Evolutionary conservation across 2,329 filamentous ascomycete species (phyloP).

Genomic region (Camillea tinctor): DNA sequence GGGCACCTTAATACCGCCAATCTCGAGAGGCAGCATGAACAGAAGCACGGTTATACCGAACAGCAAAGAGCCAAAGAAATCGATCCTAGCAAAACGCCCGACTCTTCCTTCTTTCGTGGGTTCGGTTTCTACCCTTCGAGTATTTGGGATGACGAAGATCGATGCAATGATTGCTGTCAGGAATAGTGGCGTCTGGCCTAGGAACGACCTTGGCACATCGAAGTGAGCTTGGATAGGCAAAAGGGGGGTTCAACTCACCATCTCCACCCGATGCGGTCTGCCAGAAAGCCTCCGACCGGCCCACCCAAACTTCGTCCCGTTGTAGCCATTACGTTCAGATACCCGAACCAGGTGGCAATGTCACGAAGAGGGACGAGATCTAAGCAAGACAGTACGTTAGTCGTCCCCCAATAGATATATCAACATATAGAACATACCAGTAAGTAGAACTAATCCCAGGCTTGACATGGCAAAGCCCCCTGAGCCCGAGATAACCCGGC

Average conservation of each 20-base stretch:
- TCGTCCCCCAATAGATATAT: too few species aligned
- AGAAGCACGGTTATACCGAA: conserved; percentile 38
- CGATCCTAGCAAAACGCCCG: conserved; percentile 50
- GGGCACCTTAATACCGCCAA: conserved; percentile 38
- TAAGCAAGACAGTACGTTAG: too few species aligned
- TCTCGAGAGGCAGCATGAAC: conserved; percentile 39
- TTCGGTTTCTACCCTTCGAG: conserved; percentile 6
- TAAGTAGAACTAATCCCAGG: conserved; percentile 51
- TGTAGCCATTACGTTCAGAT: conserved; percentile 52
- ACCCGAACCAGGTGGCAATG: conserved; percentile 53
- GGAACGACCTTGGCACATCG: conserved; percentile 47
- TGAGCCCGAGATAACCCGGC: conserved; percentile 50
- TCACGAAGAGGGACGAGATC: conserved; percentile 53
- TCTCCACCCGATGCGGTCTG: conserved; percentile 64
- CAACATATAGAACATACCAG: conserved; percentile 35
- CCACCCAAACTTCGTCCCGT: conserved; percentile 52
- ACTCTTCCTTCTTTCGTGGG: conserved; percentile 16
- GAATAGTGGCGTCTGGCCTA: conserved; percentile 56
- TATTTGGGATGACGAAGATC: conserved; percentile 35
- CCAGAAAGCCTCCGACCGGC: conserved; percentile 58
- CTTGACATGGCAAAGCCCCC: conserved; percentile 51
- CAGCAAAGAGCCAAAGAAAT: conserved; percentile 55
- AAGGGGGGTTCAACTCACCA: conserved; percentile 43
- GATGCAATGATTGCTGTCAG: conserved; percentile 45
- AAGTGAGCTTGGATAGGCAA: conserved; percentile 7